Conservation (phyloP, 176 grass and related monocot species). For the Raddia guianensis region DNA sequence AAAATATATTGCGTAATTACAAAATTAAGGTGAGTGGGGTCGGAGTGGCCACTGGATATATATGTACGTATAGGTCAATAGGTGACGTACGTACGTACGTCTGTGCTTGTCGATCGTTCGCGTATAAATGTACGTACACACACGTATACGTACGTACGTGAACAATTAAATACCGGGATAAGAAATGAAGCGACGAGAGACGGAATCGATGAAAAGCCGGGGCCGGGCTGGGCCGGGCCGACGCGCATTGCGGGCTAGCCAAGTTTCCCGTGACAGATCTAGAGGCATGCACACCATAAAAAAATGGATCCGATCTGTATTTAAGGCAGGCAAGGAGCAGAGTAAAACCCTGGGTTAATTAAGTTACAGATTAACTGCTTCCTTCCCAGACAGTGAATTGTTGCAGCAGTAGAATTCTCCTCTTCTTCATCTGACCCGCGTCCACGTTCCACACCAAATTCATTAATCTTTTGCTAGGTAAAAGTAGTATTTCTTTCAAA, state of each 20-base stretch:
- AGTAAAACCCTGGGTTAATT: background rate
- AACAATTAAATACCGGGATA: constrained; percentile 44
- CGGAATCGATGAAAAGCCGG: background rate
- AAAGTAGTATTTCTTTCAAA: no score
- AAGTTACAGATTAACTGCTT: background rate
- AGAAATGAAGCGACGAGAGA: background rate
- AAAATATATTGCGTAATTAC: no score
- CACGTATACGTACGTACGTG: background rate
- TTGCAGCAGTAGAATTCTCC: background rate
- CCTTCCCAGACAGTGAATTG: background rate
- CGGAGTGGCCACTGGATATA: background rate
- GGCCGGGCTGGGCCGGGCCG: background rate
- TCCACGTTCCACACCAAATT: no score
- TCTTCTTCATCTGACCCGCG: background rate
- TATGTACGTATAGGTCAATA: background rate
- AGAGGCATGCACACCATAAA: constrained; percentile 31
- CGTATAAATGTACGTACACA: background rate
- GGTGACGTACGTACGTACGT: background rate
- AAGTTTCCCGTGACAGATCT: constrained; percentile 53
- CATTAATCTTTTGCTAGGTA: no score
- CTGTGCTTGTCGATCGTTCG: background rate
- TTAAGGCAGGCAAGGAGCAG: background rate
- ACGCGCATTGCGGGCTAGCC: background rate
- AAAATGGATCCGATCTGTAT: constrained; percentile 40
- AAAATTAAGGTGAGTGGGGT: background rate